Conservation (phyloP, 202 grass and related monocot genomes). For the Panicum virgatum region DNA sequence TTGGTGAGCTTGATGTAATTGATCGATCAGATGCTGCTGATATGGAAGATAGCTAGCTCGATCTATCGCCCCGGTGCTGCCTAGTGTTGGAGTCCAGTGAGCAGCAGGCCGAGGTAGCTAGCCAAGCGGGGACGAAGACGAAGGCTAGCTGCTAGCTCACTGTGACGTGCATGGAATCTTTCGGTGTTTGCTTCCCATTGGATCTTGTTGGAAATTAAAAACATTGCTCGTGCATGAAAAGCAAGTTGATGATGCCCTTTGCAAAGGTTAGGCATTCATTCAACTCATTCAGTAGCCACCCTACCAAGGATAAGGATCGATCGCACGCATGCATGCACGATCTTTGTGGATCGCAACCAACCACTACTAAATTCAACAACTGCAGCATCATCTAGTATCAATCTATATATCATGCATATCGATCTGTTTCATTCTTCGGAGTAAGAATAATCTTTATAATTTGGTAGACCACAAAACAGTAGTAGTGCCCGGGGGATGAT, state of each 20-base stretch:
- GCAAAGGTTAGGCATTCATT: slow-evolving; percentile 38
- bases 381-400: too few relatives aligned
- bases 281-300: not conserved
- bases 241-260: slow-evolving; percentile 37
- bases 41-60: not conserved
- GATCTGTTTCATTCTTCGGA: not conserved
- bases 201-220: slow-evolving; percentile 35
- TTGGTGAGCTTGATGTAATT: slow-evolving; percentile 35
- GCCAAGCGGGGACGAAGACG: not conserved
- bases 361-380: slow-evolving; percentile 28
- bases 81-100: slow-evolving; percentile 20
- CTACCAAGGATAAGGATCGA: not conserved
- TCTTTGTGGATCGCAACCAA: not conserved
- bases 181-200: slow-evolving; percentile 57
- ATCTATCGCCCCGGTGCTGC: not conserved
- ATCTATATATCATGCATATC: too few relatives aligned
- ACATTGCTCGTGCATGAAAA: slow-evolving; percentile 13
- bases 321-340: slow-evolving; percentile 1
- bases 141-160: slow-evolving; percentile 17
- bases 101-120: slow-evolving; percentile 21
- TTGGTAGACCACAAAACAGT: not conserved
- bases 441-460: not conserved
- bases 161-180: slow-evolving; percentile 59
- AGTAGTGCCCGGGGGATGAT: not conserved
- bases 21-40: slow-evolving; percentile 13